Percentiles rank a stretch among this genome's conserved stretches.
Conservation (phyloP, 345 rosid species). For the Cochlearia excelsa region DNA sequence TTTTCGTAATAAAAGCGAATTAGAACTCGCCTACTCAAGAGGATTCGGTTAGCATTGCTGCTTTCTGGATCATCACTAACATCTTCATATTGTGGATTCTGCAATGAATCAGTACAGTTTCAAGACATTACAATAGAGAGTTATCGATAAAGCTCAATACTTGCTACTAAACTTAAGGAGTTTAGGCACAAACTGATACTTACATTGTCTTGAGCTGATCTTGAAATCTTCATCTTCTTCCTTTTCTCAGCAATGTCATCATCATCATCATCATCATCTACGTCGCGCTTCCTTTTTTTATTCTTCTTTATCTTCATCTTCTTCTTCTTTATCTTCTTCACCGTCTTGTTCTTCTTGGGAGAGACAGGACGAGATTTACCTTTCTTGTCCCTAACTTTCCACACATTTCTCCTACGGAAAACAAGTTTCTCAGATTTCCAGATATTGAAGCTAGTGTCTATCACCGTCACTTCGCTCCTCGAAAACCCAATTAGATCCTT, state of each 20-base stretch:
- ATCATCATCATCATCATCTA: constrained; percentile 36
- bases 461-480: constrained; percentile 90
- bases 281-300: constrained; percentile 49
- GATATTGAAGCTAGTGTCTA: constrained; percentile 69
- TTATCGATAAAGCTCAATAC: background rate
- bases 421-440: constrained; percentile 92
- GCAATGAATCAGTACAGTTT: constrained; percentile 3
- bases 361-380: constrained; percentile 51
- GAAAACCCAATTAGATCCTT: constrained; percentile 69
- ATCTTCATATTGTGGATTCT: constrained; percentile 36
- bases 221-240: constrained; percentile 52
- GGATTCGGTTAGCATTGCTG: constrained; percentile 38
- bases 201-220: constrained; percentile 20
- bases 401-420: constrained; percentile 64
- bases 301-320: constrained; percentile 21
- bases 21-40: constrained; percentile 46
- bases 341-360: constrained; percentile 35
- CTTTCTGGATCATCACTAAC: constrained; percentile 34
- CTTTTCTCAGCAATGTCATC: constrained; percentile 26
- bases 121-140: too few relatives aligned
- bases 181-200: background rate
- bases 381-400: constrained; percentile 86
- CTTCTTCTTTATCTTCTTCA: constrained; percentile 21
- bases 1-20: background rate
- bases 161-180: background rate